phyloP scores from a whole-genome alignment of 2,329 filamentous ascomycete species.

The Podosphaera fusca region DNA sequence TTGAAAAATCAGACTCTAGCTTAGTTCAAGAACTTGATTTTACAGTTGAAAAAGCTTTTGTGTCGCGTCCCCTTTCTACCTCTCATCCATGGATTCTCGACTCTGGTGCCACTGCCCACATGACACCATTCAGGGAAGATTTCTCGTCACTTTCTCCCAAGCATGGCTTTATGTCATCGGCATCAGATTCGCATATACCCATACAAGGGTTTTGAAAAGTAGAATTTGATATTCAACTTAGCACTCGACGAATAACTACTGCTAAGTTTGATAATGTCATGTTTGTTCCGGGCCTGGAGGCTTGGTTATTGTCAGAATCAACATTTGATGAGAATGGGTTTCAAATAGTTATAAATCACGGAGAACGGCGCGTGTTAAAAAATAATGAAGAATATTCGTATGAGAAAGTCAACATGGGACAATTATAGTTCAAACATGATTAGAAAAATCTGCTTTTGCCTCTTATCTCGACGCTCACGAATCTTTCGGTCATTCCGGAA shows the following conservation, averaged over 20 bases:
- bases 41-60: not conserved
- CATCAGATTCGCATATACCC: too few relatives aligned
- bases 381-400: not conserved
- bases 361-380: not conserved
- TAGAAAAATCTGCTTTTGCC: not conserved
- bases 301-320: not conserved
- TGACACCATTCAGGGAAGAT: not conserved
- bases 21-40: not conserved
- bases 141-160: not conserved
- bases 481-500: not conserved
- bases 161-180: not conserved
- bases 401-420: not conserved
- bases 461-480: constrained; percentile 1
- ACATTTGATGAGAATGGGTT: not conserved
- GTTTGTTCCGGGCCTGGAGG: not conserved
- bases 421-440: not conserved
- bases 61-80: not conserved
- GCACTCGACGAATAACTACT: not conserved
- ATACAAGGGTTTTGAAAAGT: too few relatives aligned
- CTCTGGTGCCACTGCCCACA: not conserved
- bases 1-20: not conserved
- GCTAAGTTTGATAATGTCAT: not conserved
- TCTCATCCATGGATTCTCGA: not conserved
- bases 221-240: too few relatives aligned
- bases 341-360: not conserved